Evolutionary conservation across 2,329 filamentous ascomycete genomes (phyloP), one percentile per base, ranked within the genome.

Genomic region (Sporothrix inflata): DNA sequence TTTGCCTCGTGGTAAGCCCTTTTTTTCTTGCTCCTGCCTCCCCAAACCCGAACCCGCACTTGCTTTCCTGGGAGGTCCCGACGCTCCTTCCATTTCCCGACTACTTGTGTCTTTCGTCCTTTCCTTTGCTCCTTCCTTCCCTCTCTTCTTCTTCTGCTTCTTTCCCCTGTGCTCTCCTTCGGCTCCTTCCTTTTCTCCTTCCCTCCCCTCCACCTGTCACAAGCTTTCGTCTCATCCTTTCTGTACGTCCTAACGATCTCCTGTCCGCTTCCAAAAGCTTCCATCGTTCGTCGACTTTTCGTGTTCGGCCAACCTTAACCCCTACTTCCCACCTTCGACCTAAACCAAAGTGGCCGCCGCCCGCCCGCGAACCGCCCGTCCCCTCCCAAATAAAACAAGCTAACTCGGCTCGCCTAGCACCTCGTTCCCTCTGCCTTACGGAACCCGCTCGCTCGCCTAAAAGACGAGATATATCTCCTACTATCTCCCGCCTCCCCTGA

Each of bases 341-440:
- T 63, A 63, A 63, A 21, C 38, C 38, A 63, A 65, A 65, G 60
- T 65, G 60, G 38, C 60, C 60, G 38, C 38, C 38, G 60, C 60
- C 60, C 60, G 60, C 60, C 60, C 60, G 60, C 38, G 21, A 27
- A 16, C 60, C 60, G 60, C 60, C 60, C 60, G 38, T 8, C 60
- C 60, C 60, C 24, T 21, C 60, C 55, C 38, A 45, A 45, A 65
- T 65, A 27, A 65, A 45, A 65, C 60, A 65, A 65, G 60, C 60
- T 65, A 65, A 65, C 60, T 45, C 57, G 57, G 38, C 60, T 65
- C 60, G 60, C 38, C 60, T 65, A 65, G 60, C 60, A 65, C 60
- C 40, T 65, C 47, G 47, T 65, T 63, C 60, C 60, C 38, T 65
- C 38, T 65, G 60, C 60, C 60, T 65, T 45, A 65, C 38, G 38